A percentile compares a stretch with the other conserved stretches of the same genome.
Evolutionary conservation across 2,329 filamentous ascomycete species (phyloP).

Genomic region (Aspergillus flavus): DNA sequence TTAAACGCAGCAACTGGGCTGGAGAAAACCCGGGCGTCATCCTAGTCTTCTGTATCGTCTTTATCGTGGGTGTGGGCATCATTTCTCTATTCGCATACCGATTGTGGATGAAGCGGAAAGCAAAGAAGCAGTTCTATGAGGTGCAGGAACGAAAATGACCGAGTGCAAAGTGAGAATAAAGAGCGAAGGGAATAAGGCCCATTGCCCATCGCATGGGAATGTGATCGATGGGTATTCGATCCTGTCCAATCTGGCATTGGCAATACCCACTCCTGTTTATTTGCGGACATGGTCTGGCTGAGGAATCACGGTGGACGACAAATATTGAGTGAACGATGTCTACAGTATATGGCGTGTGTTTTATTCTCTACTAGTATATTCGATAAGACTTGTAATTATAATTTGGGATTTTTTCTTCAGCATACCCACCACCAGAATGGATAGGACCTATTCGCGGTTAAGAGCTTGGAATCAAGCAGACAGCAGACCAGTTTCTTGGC

Average conservation of each 20-base stretch:
- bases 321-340: not conserved
- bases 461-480: not conserved
- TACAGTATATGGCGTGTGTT: not conserved
- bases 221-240: not conserved
- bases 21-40: conserved; percentile 60
- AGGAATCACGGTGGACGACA: not conserved
- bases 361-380: not conserved
- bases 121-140: conserved; percentile 26
- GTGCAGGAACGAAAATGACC: not conserved
- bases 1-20: conserved; percentile 56
- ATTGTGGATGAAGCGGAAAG: conserved; percentile 39
- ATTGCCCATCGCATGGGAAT: not conserved
- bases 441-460: not conserved
- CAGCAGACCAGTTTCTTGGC: not conserved
- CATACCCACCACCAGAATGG: not conserved
- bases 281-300: not conserved
- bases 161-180: not conserved
- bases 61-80: conserved; percentile 56
- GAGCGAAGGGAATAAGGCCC: not conserved
- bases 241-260: not conserved
- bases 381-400: conserved; percentile 1
- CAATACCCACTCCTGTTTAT: not conserved
- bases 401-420: not conserved
- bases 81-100: conserved; percentile 54
- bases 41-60: conserved; percentile 64